A percentile compares a stretch with the other conserved stretches of the same genome.
phyloP scores from a whole-genome alignment of 2,329 filamentous ascomycete genomes.

The Botrytis fabae region DNA sequence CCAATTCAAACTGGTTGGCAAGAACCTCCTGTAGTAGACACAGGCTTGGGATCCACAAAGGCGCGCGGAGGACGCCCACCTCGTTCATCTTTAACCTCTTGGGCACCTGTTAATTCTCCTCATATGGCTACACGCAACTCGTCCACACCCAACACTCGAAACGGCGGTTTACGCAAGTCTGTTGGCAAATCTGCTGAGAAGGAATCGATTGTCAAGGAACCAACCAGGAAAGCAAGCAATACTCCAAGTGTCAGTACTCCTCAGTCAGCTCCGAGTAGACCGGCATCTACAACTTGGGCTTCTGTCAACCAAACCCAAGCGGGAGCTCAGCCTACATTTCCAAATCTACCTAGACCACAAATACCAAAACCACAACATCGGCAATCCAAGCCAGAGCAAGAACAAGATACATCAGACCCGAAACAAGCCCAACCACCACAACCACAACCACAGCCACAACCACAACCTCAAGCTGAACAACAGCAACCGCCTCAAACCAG shows the following conservation, averaged over 20 bases:
- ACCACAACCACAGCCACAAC: neutral
- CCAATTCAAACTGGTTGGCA: constrained; percentile 34
- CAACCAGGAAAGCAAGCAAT: constrained; percentile 14
- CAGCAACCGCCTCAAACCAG: neutral
- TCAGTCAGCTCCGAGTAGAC: constrained; percentile 17
- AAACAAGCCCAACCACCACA: neutral
- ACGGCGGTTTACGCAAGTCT: constrained; percentile 7
- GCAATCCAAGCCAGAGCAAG: constrained; percentile 5
- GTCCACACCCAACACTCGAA: constrained; percentile 19
- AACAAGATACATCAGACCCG: neutral
- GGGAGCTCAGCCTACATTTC: constrained; percentile 14
- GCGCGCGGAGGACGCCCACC: constrained; percentile 17
- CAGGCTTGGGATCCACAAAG: constrained; percentile 24
- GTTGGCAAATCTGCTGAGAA: constrained; percentile 5
- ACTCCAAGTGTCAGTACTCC: constrained; percentile 14
- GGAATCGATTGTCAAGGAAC: neutral
- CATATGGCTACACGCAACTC: constrained; percentile 19
- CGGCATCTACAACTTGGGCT: constrained; percentile 22
- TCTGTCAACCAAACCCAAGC: constrained; percentile 24
- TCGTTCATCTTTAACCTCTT: constrained; percentile 25
- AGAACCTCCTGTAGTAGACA: constrained; percentile 38
- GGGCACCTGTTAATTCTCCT: constrained; percentile 35
- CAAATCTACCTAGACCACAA: constrained; percentile 11
- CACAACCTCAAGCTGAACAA: neutral
- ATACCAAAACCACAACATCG: constrained; percentile 18